Base-by-base conservation (phyloP, 2,329 filamentous ascomycete genomes). In the Neopestalotiopsis clavispora region DNA sequence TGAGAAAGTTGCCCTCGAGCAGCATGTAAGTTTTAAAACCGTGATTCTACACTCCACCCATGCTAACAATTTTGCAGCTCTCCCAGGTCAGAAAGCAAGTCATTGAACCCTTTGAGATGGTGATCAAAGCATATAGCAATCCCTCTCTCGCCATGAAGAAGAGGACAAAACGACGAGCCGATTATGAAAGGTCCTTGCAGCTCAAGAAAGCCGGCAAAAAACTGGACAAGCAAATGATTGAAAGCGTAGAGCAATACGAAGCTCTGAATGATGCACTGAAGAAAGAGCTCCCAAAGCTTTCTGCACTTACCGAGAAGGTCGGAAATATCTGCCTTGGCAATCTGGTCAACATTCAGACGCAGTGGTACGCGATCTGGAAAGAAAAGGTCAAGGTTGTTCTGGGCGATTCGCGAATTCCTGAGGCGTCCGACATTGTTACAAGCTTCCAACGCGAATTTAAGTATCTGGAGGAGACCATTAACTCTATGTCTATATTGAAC, bases 201-300 rank as follows among this genome's bases (percentile, higher is more conserved):
- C 86, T 95, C 69, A 91, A 92, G 76, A 92, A 94, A 59, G 87
- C 89, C 42, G 94, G 94, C 71, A 95, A 97, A 80, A 97, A 94
- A 74, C 86, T 94, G 13, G 95, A 98, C 78, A 92, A 94, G 75
- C 96, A 95, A 78, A 91, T 95, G 4, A 85, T 89, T 17, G 94
- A 97, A 74, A 89, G 92, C 52, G 94, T 94, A 23, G 94, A 97
- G 75, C 92, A 97, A 77, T 99, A 97, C 79, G 88, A 93, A 56
- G 94, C 94, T 7, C 85, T 99, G 69, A 98, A 98, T 77, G 94
- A 97, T 71, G 94, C 95, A 0, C 85, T 98, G 69, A 98, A 97
- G 80, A 92, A 95, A 73, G 95, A 98, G 78, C 86, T 99, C 61
- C 95, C 95, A 1, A 91, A 91, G 77, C 86, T 99, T 17, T 97